Evolutionary conservation across 345 rosid species (phyloP), one percentile per base, ranked within the genome.

Genomic region (Isatis tinctoria): DNA sequence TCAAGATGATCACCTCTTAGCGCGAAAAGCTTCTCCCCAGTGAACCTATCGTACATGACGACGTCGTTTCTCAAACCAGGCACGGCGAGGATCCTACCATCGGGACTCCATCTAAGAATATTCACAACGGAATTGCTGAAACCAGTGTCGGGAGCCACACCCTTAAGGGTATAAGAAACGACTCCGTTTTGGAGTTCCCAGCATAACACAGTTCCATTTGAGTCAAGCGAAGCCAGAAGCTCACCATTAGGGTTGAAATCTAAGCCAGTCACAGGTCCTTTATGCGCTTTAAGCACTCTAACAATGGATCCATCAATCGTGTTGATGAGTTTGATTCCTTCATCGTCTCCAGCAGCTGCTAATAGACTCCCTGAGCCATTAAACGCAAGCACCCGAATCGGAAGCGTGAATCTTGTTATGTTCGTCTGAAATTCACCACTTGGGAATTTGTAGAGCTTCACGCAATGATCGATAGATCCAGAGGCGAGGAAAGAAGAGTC

Each of bases 301-400:
- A 92, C 90, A 70, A 95, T 92, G 1, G 97, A 87, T 22, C 99
- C 98, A 82, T 95, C 99, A 39, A 92, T 79, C 4, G 96, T 90
- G 56, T 95, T 90, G 74, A 95, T 85, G 49, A 95, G 93, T 69
- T 95, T 95, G 80, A 95, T 86, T 26, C 98, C 99, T 71, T 95
- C 99, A 60, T 92, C 99, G 73, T 95, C 99, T 60, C 99, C 99
- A 52, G 97, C 97, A 30, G 99, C 93, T 13, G 97, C 99, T 66
- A 95, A 69, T 83, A 95, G 74, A 85, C 91, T 92, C 35, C 98
- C 97, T 0, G 98, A 90, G 63, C 85, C 86, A 72, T 90, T 92
- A 61, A 92, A 95, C 45, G 91, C 87, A 73, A 95, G 97, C 3
- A 75, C 84, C 30, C 97, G 94, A 72, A 95, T 88, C 14, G 98